Conservation (phyloP, 345 rosid genomes). For the Nasturtium officinale region DNA sequence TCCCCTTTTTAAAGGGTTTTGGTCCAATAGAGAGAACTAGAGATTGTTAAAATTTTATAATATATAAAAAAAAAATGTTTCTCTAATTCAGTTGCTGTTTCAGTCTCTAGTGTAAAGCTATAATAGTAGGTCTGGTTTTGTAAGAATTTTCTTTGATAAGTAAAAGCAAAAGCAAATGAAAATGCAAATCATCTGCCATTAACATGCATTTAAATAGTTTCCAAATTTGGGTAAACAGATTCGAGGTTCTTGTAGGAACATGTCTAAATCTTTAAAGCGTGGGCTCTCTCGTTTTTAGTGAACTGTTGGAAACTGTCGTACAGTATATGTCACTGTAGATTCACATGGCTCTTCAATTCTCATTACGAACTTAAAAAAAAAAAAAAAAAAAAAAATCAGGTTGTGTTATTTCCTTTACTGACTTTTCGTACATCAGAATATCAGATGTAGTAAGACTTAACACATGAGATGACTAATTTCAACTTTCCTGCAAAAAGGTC, state of each 20-base stretch:
- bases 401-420: slow-evolving; percentile 30
- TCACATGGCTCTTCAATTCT: slow-evolving; percentile 44
- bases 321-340: slow-evolving; percentile 29
- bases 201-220: slow-evolving; percentile 35
- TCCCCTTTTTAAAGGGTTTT: slow-evolving; percentile 13
- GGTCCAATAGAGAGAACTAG: slow-evolving; percentile 30
- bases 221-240: slow-evolving; percentile 27
- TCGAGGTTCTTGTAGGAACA: slow-evolving; percentile 21
- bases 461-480: slow-evolving; percentile 23
- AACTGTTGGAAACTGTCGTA: slow-evolving; percentile 24
- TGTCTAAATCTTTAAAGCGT: slow-evolving; percentile 31
- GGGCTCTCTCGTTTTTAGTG: slow-evolving; percentile 33
- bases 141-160: background rate
- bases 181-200: background rate
- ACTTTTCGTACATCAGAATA: slow-evolving; percentile 28
- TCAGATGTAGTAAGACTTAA: slow-evolving; percentile 30
- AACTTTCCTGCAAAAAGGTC: slow-evolving; percentile 26
- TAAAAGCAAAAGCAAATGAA: slow-evolving; percentile 3
- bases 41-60: slow-evolving; percentile 1
- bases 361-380: background rate
- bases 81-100: slow-evolving; percentile 7
- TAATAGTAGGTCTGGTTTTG: slow-evolving; percentile 28
- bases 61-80: background rate
- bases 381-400: background rate
- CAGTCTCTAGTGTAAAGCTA: slow-evolving; percentile 29